These are phyloP conservation scores for Magnaporthiopsis rhizophila DNA, from an alignment of 2,329 filamentous ascomycete genomes.

Conservation along the genomic window DNA sequence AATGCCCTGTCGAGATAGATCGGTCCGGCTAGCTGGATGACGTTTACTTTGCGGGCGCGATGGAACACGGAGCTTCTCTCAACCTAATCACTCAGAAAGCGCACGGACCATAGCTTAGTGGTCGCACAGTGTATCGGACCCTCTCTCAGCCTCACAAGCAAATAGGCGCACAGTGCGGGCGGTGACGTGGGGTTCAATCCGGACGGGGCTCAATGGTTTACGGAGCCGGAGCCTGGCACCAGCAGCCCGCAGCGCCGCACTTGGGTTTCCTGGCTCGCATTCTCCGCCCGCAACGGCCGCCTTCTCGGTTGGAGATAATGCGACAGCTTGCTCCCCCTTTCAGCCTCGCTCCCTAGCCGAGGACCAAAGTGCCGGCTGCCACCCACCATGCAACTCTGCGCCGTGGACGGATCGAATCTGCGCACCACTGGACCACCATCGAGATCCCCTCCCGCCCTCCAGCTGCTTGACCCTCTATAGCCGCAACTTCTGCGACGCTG, in stretches of 20 bases:
- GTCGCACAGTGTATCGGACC: too few relatives aligned
- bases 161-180: not conserved
- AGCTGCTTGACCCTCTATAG: not conserved
- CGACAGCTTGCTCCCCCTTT: not conserved
- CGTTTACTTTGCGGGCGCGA: not conserved
- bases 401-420: conserved; percentile 3
- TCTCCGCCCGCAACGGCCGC: not conserved
- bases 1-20: not conserved
- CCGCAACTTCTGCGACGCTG: not conserved
- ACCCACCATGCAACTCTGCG: not conserved
- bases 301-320: not conserved
- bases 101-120: not conserved
- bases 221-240: not conserved
- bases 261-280: not conserved
- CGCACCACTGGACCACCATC: conserved; percentile 1
- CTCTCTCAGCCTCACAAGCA: too few relatives aligned
- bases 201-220: too few relatives aligned
- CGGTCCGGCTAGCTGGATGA: too few relatives aligned
- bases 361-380: not conserved
- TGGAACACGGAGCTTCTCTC: not conserved
- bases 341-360: not conserved
- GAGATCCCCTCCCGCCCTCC: conserved; percentile 5
- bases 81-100: too few relatives aligned
- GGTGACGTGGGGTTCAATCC: conserved; percentile 4
- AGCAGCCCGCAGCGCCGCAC: not conserved